phyloP scores from a whole-genome alignment of 2,329 filamentous ascomycete genomes.

The Calcarisporium arbuscula region DNA sequence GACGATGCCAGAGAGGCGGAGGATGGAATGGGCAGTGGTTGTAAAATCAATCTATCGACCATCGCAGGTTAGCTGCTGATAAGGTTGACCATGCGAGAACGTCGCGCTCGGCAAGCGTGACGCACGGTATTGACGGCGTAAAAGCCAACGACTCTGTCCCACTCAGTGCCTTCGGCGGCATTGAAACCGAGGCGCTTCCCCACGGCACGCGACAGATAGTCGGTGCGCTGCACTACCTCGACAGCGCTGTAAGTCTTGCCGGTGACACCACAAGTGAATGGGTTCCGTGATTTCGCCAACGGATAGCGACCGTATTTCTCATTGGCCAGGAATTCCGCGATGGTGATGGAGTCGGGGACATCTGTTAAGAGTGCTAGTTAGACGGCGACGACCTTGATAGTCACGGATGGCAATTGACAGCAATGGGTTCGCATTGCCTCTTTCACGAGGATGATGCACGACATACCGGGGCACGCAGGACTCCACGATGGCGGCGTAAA shows the following conservation, averaged over 20 bases:
- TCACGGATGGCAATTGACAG: background rate
- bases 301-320: constrained; percentile 63
- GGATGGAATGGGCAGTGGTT: constrained; percentile 65
- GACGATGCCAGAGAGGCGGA: constrained; percentile 66
- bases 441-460: background rate
- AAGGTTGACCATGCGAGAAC: too few species aligned
- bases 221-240: constrained; percentile 60
- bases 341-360: constrained; percentile 66
- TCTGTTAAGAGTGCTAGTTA: constrained; percentile 26
- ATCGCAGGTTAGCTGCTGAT: too few species aligned
- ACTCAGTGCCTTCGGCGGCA: constrained; percentile 65
- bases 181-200: constrained; percentile 65
- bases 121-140: constrained; percentile 76
- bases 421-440: background rate
- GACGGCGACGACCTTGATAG: background rate
- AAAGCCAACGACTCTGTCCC: constrained; percentile 72
- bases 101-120: too few species aligned
- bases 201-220: constrained; percentile 61
- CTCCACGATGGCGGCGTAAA: constrained; percentile 57
- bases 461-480: constrained; percentile 42
- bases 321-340: constrained; percentile 71
- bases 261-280: constrained; percentile 71
- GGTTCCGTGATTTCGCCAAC: constrained; percentile 55
- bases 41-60: constrained; percentile 62
- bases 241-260: constrained; percentile 58